A percentile compares a stretch with the other conserved stretches of the same genome.
Conservation (phyloP, 2,329 filamentous ascomycete species). For the Nemania diffusa region DNA sequence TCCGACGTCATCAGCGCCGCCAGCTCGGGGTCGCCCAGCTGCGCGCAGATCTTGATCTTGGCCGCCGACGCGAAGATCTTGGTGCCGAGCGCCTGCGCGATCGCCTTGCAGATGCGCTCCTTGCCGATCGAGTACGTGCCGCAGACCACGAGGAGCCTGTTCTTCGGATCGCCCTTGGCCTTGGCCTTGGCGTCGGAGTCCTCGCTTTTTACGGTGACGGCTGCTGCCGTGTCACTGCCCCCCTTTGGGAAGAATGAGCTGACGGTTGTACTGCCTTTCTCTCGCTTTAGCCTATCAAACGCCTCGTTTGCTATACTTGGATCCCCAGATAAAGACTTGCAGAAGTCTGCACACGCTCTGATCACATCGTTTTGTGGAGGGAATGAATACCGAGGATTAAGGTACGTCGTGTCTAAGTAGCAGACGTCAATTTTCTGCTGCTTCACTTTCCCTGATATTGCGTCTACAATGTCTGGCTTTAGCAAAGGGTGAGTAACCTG, state of each 20-base stretch:
- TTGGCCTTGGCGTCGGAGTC: slow-evolving; percentile 46
- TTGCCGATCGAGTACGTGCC: slow-evolving; percentile 99
- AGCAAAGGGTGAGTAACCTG: slow-evolving; percentile 86
- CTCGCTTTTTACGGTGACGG: slow-evolving; percentile 36
- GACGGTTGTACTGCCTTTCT: slow-evolving; percentile 57
- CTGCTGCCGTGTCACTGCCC: slow-evolving; percentile 41
- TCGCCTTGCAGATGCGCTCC: slow-evolving; percentile 92
- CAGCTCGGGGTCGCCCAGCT: slow-evolving; percentile 87
- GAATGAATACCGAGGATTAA: slow-evolving; percentile 95
- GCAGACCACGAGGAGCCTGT: slow-evolving; percentile 87
- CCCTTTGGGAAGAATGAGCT: slow-evolving; percentile 63
- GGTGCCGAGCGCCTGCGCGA: slow-evolving; percentile 83
- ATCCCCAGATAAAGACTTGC: slow-evolving; percentile 77
- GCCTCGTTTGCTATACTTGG: slow-evolving; percentile 60
- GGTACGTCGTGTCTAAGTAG: slow-evolving; percentile 96
- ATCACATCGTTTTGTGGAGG: slow-evolving; percentile 90
- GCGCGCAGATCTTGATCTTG: slow-evolving; percentile 86
- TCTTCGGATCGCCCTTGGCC: slow-evolving; percentile 52
- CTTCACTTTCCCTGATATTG: slow-evolving; percentile 73
- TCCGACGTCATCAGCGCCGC: slow-evolving; percentile 79
- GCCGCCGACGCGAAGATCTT: slow-evolving; percentile 88
- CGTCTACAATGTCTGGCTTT: slow-evolving; percentile 77
- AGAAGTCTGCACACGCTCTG: slow-evolving; percentile 86
- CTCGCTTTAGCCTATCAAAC: slow-evolving; percentile 58
- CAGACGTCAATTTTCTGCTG: slow-evolving; percentile 94